Evolutionary conservation across 2,329 filamentous ascomycete species (phyloP), one percentile per base, ranked within the genome.

Genomic region (Xenoacremonium recifei): DNA sequence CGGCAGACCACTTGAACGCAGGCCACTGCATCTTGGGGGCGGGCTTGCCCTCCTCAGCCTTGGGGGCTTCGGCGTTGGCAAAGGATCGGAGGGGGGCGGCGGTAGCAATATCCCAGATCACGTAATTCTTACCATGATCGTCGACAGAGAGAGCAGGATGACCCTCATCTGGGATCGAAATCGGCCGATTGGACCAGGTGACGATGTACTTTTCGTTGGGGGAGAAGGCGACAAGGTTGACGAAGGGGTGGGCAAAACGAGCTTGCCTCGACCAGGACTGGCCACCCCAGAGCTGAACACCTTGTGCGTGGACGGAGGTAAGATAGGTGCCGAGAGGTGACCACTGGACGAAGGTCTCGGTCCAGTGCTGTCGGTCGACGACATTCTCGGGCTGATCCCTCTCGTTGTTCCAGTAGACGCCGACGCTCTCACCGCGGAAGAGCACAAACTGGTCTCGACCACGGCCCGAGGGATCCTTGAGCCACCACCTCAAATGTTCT

Each of bases 111-210:
- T 97, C 92, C 93, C 93, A 99, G 61, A 99, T 91, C 61, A 99
- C 87, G 68, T 97, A 97, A 78, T 97, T 96, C 78, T 97, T 97
- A 68, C 93, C 93, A 58, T 99, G 92, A 61, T 99, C 93, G 60
- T 97, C 93, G 47, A 90, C 75, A 4, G 88, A 84, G 37, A 96
- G 77, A n/a, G 86, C 75, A 3, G 87, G 85, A 66, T 95, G 87
- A 51, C 87, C 87, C 53, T 84, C 84, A 57, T 97, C 93, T 45
- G 93, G 88, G 43, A 99, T 89, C 47, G 87, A 82, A 61, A 99
- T 95, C 18, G 93, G 90, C 37, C 89, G 82, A 69, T 92, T 89
- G 38, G 93, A 97, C 93, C 93, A 99, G 42, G 93, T 97, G 42
- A 92, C 91, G 42, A 99, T 67, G 70, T 96, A 99, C 62, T 86